Base-by-base conservation (phyloP, 371 early-diverging fungal species). In the Apophysomyces ossiformis region DNA sequence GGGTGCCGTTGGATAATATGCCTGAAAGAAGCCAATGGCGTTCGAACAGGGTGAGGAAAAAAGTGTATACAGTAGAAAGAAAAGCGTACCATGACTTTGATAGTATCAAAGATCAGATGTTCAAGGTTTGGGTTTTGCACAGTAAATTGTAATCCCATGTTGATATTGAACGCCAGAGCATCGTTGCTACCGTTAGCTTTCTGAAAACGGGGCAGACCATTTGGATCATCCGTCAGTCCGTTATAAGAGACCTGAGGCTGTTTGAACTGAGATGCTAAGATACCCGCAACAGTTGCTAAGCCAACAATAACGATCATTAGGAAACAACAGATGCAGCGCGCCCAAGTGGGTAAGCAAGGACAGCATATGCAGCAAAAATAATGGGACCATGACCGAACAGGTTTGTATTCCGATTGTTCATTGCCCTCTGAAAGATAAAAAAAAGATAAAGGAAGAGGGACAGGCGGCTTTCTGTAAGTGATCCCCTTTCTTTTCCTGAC, bases 1-100 rank as follows among this genome's bases (percentile, higher is more conserved):
- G 7, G 72, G 70, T 2, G 37, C 47, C 8, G 70, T 69, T n/a
- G 84, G 84, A 43, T 83, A 83, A 64, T 69, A 83, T 1, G 84
- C 84, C 84, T 83, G 21, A 7, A 7, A 21, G 4, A 4, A 6
- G 21, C 9, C 54, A 32, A 50, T 2, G 15, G 46, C 21, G n/a
- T 11, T n/a, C 21, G n/a, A 61, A 50, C 32, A 65, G 18, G 16
- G 16, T 13, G 16, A 50, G 41, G 41, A 41, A 11, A 2, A 2
- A 41, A 12, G 12, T 41, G 2, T 5, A 8, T 11, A 8, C 13
- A 41, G 41, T 13, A 11, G 0, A 21, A 50, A 50, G 21, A 21
- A 21, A 9, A 50, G n/a, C 67, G 59, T 79, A 75, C 81, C 47
- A 68, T 70, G 4, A 76, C 70, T 21, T 64, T 68, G 59, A 80